Percentiles rank a stretch among this genome's conserved stretches.
Conservation (phyloP, 2,329 filamentous ascomycete genomes). For the Penicillium sp. region DNA sequence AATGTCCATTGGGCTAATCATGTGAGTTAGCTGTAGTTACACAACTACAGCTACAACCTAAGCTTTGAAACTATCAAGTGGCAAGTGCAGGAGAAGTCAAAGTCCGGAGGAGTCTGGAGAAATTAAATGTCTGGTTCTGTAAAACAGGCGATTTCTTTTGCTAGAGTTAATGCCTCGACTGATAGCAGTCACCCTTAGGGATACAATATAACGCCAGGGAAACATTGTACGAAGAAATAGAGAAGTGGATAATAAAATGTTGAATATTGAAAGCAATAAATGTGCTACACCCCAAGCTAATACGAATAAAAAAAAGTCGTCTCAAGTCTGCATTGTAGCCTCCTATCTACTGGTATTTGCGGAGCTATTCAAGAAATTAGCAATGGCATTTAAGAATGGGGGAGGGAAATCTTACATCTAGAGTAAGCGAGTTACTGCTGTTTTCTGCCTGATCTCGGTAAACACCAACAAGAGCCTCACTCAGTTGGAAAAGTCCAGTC, state of each 20-base stretch:
- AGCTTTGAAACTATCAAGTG: too few relatives aligned
- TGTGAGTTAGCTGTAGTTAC: neutral
- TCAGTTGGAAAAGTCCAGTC: slow-evolving; percentile 91
- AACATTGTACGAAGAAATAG: neutral
- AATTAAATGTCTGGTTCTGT: neutral
- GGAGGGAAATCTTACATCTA: slow-evolving; percentile 70
- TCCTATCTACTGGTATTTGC: slow-evolving; percentile 27
- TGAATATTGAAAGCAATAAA: neutral
- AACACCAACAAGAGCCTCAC: slow-evolving; percentile 90
- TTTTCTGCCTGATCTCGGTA: slow-evolving; percentile 94
- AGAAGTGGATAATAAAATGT: neutral
- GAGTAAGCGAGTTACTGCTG: slow-evolving; percentile 81
- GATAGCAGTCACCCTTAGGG: neutral
- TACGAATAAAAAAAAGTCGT: neutral
- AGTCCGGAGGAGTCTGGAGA: neutral
- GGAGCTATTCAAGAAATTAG: slow-evolving; percentile 23
- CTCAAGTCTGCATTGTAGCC: neutral
- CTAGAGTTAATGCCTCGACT: neutral
- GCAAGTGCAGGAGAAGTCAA: neutral
- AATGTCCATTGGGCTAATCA: neutral
- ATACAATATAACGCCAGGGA: neutral
- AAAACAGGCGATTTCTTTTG: too few relatives aligned
- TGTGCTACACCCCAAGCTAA: neutral
- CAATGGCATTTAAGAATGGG: neutral
- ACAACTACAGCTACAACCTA: neutral